phyloP scores from a whole-genome alignment of 192 early-diverging fungal species.

The Spizellomyces sp. region DNA sequence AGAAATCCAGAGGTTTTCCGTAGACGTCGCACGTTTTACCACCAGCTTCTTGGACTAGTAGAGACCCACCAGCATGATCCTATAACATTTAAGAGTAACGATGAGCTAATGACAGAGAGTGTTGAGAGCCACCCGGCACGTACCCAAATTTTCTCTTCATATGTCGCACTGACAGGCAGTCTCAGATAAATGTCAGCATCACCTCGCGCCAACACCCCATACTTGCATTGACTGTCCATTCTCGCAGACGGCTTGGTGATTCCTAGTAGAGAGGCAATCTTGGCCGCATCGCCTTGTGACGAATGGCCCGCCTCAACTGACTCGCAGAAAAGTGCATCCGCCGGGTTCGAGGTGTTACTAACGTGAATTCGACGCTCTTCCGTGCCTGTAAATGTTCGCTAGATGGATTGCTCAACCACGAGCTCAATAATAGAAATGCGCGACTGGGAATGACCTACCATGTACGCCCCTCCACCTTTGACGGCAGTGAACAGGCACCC shows the following conservation, averaged over 20 bases:
- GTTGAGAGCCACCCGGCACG: background rate
- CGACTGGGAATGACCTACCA: slow-evolving; percentile 47
- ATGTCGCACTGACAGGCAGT: slow-evolving; percentile 73
- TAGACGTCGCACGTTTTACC: slow-evolving; percentile 83
- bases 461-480: slow-evolving; percentile 86
- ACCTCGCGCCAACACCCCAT: slow-evolving; percentile 86
- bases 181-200: slow-evolving; percentile 94
- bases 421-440: background rate
- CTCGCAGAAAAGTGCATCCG: slow-evolving; percentile 86
- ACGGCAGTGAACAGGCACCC: slow-evolving; percentile 88
- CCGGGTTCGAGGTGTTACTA: slow-evolving; percentile 49
- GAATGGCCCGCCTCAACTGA: slow-evolving; percentile 93
- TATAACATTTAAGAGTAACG: slow-evolving; percentile 9
- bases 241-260: slow-evolving; percentile 79
- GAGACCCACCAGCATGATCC: slow-evolving; percentile 93
- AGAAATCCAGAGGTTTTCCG: slow-evolving; percentile 88
- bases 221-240: slow-evolving; percentile 99
- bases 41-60: slow-evolving; percentile 92
- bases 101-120: background rate
- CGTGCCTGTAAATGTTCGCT: slow-evolving; percentile 56
- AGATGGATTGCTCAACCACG: background rate
- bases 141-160: slow-evolving; percentile 99
- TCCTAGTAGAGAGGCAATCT: slow-evolving; percentile 75
- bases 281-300: slow-evolving; percentile 75
- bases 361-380: slow-evolving; percentile 70